These are phyloP conservation scores for Helichrysum umbraculigerum DNA, from an alignment of 129 eudicot species.

Conservation along the genomic window DNA sequence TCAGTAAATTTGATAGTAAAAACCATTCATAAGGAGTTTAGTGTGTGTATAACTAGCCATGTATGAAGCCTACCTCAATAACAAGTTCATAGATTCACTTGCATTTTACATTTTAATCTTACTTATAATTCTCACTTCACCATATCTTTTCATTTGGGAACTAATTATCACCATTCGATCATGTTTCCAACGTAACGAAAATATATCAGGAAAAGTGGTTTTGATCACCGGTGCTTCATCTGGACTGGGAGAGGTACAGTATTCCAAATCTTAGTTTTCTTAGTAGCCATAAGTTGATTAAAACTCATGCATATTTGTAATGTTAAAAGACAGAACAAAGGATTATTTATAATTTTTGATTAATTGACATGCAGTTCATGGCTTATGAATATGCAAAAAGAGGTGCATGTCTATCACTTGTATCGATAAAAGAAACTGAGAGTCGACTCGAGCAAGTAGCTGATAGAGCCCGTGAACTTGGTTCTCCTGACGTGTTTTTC, in stretches of 20 bases:
- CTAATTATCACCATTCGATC: slow-evolving; percentile 26
- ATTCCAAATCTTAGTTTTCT: too few relatives aligned
- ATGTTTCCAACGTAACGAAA: slow-evolving; percentile 24
- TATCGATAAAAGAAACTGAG: slow-evolving; percentile 36
- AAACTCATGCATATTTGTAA: too few relatives aligned
- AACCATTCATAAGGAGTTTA: too few relatives aligned
- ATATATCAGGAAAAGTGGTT: slow-evolving; percentile 44
- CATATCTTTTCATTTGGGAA: slow-evolving; percentile 27
- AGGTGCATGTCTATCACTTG: slow-evolving; percentile 41
- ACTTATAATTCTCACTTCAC: slow-evolving; percentile 27
- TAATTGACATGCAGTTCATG: slow-evolving; percentile 29
- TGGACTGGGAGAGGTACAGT: slow-evolving; percentile 4
- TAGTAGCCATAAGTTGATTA: too few relatives aligned
- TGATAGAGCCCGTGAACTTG: slow-evolving; percentile 36
- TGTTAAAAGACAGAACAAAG: too few relatives aligned
- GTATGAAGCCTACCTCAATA: slow-evolving; percentile 37
- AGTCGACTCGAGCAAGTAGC: slow-evolving; percentile 45
- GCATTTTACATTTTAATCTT: slow-evolving; percentile 18
- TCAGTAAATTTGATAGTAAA: too few relatives aligned
- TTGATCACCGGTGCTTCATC: slow-evolving; percentile 58
- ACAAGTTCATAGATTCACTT: slow-evolving; percentile 30
- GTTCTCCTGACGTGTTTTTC: slow-evolving; percentile 46
- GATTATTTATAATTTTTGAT: too few relatives aligned
- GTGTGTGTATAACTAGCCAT: slow-evolving; percentile 7
- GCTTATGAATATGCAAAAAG: slow-evolving; percentile 47